These are phyloP conservation scores for Gossypioides kirkii DNA, from an alignment of 345 rosid genomes.

Conservation along the genomic window DNA sequence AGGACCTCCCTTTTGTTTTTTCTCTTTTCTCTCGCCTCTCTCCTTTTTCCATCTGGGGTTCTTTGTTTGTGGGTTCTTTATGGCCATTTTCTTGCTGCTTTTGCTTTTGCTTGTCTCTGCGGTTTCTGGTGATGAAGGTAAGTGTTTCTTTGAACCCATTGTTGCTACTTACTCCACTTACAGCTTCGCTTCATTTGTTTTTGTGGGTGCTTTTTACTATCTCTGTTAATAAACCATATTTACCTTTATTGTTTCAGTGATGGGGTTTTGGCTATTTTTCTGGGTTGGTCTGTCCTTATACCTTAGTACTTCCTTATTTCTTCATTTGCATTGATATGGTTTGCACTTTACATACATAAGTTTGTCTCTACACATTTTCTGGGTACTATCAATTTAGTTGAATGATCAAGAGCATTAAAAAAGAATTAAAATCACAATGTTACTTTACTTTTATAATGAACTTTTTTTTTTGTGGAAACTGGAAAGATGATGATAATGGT, in stretches of 20 bases:
- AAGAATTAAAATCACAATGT: slow-evolving; percentile 13
- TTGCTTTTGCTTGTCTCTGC: slow-evolving; percentile 13
- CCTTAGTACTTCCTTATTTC: background rate
- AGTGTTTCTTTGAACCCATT: slow-evolving; percentile 2
- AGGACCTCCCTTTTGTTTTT: background rate
- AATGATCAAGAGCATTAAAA: background rate
- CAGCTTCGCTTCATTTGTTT: background rate
- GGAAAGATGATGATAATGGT: slow-evolving; percentile 13
- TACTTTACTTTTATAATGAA: slow-evolving; percentile 11
- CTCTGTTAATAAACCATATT: background rate
- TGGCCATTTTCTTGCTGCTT: slow-evolving; percentile 13
- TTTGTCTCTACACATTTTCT: background rate
- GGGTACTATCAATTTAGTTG: background rate
- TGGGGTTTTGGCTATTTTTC: background rate
- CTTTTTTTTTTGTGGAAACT: slow-evolving; percentile 14
- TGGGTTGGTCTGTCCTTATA: background rate
- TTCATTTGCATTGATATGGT: slow-evolving; percentile 1
- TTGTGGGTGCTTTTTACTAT: background rate
- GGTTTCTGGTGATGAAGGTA: slow-evolving; percentile 15
- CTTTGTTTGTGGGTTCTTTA: background rate
- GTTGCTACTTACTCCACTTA: background rate
- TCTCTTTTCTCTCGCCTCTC: background rate
- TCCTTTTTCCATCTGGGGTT: background rate
- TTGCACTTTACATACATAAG: background rate
- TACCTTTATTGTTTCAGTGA: background rate